Percentiles rank a stretch among this genome's conserved stretches.
Evolutionary conservation across 2,329 filamentous ascomycete species (phyloP).

Genomic region (Lojkania enalia): DNA sequence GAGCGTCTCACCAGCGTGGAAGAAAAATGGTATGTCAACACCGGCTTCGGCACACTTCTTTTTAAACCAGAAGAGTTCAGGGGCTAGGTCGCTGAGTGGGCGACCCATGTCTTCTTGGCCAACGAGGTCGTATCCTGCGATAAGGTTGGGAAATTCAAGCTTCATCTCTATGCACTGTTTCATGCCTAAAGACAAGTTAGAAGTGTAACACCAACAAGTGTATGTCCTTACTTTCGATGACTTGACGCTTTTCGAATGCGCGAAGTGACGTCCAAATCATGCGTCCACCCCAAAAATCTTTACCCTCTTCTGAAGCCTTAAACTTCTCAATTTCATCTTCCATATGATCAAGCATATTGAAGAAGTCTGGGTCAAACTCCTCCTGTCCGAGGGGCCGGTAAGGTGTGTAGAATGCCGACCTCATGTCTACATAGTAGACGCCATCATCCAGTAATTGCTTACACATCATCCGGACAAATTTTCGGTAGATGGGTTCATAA

Average conservation of each 20-base stretch:
- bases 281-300: slow-evolving; percentile 79
- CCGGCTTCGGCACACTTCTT: slow-evolving; percentile 78
- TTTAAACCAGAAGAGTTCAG: slow-evolving; percentile 91
- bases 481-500: slow-evolving; percentile 87
- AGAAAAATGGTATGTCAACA: slow-evolving; percentile 89
- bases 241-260: slow-evolving; percentile 61
- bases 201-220: neutral
- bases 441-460: slow-evolving; percentile 75
- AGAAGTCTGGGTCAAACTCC: slow-evolving; percentile 67
- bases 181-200: slow-evolving; percentile 68
- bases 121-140: slow-evolving; percentile 87
- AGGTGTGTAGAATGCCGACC: slow-evolving; percentile 72
- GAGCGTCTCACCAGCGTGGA: slow-evolving; percentile 89
- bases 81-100: slow-evolving; percentile 74
- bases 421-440: slow-evolving; percentile 81
- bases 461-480: slow-evolving; percentile 73
- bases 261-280: slow-evolving; percentile 84
- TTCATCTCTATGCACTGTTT: slow-evolving; percentile 85
- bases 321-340: slow-evolving; percentile 79
- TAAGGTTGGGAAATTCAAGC: slow-evolving; percentile 72
- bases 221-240: slow-evolving; percentile 68
- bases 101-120: slow-evolving; percentile 83
- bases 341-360: slow-evolving; percentile 71
- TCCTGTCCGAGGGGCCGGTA: slow-evolving; percentile 70
- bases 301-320: slow-evolving; percentile 69